phyloP scores from a whole-genome alignment of 2,329 filamentous ascomycete species.

The Dactylellina haptotyla region DNA sequence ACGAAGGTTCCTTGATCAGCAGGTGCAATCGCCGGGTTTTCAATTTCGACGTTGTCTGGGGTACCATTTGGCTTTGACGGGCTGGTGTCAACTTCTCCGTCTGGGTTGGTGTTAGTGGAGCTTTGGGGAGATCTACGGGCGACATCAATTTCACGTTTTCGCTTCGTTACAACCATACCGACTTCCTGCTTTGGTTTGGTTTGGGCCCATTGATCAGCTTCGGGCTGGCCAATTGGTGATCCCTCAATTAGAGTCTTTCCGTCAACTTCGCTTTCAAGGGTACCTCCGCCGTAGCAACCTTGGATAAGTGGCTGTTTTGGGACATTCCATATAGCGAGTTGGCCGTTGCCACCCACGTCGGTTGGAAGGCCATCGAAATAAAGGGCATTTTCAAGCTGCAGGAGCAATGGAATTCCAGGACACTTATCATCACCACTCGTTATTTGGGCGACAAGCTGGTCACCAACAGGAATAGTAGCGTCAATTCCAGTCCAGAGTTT shows the following conservation, averaged over 20 bases:
- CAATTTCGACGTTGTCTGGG: neutral
- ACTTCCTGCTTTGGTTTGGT: conserved; percentile 2
- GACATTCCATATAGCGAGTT: conserved; percentile 22
- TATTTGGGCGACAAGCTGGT: conserved; percentile 10
- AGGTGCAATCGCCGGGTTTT: conserved; percentile 7
- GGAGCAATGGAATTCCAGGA: conserved; percentile 1
- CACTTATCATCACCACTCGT: conserved; percentile 9
- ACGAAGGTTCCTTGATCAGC: conserved; percentile 20
- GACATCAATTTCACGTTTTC: neutral
- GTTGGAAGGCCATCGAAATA: conserved; percentile 23
- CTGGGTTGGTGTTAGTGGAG: neutral
- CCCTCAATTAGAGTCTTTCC: conserved; percentile 15
- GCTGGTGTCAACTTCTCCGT: conserved; percentile 10
- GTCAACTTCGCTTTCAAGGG: conserved; percentile 7
- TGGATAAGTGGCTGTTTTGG: conserved; percentile 19
- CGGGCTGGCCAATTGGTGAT: conserved; percentile 6
- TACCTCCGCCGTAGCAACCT: conserved; percentile 8
- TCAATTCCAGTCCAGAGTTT: conserved; percentile 15
- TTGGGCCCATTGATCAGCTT: conserved; percentile 4
- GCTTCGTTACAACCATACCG: neutral
- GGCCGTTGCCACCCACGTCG: neutral
- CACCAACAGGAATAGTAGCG: conserved; percentile 13
- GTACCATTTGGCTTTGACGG: conserved; percentile 4
- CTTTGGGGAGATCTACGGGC: neutral
- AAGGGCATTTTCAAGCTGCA: conserved; percentile 13